Evolutionary conservation across 495 filamentous ascomycete species (phyloP), one percentile per base, ranked within the genome.

Genomic region (Gamarada debralockiae): DNA sequence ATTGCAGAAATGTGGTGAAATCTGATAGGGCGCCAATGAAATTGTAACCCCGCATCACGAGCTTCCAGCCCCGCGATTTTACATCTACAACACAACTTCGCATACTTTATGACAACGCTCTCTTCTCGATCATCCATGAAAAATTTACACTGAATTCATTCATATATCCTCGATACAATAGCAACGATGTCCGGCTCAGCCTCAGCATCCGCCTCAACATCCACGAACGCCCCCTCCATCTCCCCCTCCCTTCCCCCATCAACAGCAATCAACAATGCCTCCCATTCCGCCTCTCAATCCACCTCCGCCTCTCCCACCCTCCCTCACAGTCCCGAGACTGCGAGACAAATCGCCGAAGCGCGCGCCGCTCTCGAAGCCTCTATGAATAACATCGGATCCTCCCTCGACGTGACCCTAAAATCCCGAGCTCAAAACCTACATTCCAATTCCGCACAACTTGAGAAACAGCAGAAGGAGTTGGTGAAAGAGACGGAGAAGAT

Each of bases 401-500:
- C 78, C 56, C 70, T 90, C 41, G 85, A 91, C 70, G 65, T 75
- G 20, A 79, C 86, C 44, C 79, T 96, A 20, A 77, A 80, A 43
- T 75, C 81, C 27, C 89, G 92, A 59, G 90, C 88, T 6, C 68
- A 74, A n/a, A 81, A 76, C 29, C 79, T 98, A 25, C 87, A 93
- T 67, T 62, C 67, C 18, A 97, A 96, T 72, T 73, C 82, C 2
- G 66, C 69, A 6, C 81, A 81, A 0, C 78, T 98, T 24, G 67
- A 77, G 18, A 79, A 77, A 55, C 93, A 97, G 65, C 83, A 93
- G 65, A 73, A 72, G 15, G 83, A 89, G 33, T 65, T 98, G 12
- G 67, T 66, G 34, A 80, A 75, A 59, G 75, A 81, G 25, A 87
- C 88, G 8, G 77, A 73, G 10, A 75, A 66, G n/a, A 70, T 98